These are phyloP conservation scores for Trypanosoma conorhini DNA, from an alignment of 208 protist genomes.

Conservation along the genomic window DNA sequence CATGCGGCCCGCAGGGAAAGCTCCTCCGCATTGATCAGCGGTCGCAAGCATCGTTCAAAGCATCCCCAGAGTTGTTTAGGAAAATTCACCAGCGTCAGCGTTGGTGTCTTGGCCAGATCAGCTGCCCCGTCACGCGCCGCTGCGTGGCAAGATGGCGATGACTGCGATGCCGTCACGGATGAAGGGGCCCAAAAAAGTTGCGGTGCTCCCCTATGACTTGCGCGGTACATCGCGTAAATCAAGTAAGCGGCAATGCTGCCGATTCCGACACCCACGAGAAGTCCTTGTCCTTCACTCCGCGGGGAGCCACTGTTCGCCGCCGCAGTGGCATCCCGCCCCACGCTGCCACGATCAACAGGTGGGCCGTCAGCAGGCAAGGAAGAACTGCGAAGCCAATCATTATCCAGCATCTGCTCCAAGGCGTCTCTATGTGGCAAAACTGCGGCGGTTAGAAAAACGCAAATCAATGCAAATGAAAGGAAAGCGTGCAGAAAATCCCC, in stretches of 20 bases:
- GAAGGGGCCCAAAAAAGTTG: conserved; percentile 40
- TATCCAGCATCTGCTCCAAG: conserved; percentile 4
- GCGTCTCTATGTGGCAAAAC: conserved; percentile 1
- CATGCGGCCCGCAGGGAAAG: conserved; percentile 37
- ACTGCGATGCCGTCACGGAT: background rate
- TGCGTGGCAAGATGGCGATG: background rate
- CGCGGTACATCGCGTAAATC: conserved; percentile 36
- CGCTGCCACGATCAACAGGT: background rate
- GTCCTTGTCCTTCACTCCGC: background rate
- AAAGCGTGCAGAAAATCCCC: conserved; percentile 21
- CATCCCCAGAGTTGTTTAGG: conserved; percentile 18
- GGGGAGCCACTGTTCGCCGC: background rate
- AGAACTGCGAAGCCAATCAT: conserved; percentile 13
- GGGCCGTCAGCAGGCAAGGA: background rate
- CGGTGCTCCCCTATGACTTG: conserved; percentile 22
- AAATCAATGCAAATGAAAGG: background rate
- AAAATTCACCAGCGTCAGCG: conserved; percentile 68
- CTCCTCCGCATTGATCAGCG: conserved; percentile 34
- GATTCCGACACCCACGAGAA: conserved; percentile 41
- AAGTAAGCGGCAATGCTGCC: conserved; percentile 24
- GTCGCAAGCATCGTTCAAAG: conserved; percentile 29
- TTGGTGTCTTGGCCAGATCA: background rate
- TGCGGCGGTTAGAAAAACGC: background rate
- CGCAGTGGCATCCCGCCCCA: background rate
- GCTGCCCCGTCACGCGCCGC: background rate